Conservation (phyloP, 306 rosid species). For the Fragaria vesca region DNA sequence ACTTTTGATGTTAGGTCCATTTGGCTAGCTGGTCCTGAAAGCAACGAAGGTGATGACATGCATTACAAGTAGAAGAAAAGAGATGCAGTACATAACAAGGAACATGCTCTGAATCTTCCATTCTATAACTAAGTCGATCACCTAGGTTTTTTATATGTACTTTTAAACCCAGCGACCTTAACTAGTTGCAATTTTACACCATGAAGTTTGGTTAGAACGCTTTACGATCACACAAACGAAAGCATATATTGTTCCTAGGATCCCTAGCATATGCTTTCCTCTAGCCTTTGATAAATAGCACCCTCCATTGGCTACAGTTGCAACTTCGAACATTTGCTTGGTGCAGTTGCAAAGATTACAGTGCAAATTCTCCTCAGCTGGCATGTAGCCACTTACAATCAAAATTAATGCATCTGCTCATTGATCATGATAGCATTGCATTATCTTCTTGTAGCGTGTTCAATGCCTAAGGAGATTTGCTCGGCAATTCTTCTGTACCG, state of each 20-base stretch:
- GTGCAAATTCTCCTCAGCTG: constrained; percentile 54
- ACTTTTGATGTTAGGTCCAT: no score
- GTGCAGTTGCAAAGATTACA: constrained; percentile 54
- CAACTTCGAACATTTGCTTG: background rate
- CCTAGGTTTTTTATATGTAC: no score
- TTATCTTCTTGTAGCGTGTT: constrained; percentile 21
- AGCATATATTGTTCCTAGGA: constrained; percentile 7
- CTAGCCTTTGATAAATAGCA: background rate
- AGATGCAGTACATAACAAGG: background rate
- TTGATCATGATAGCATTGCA: background rate
- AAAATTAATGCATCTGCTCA: background rate
- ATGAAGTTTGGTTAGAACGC: no score
- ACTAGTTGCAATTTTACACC: no score
- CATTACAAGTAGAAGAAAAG: no score
- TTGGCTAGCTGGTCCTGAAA: no score
- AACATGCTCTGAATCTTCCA: constrained; percentile 23
- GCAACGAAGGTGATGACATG: no score
- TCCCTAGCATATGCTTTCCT: constrained; percentile 14
- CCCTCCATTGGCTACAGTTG: background rate
- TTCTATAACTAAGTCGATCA: background rate
- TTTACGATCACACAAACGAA: constrained; percentile 4
- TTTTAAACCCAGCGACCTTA: no score
- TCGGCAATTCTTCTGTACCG: constrained; percentile 50
- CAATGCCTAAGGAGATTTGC: constrained; percentile 74
- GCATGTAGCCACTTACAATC: constrained; percentile 44